phyloP scores from a whole-genome alignment of 768 basidiomycete genomes.

The Cyathus striatus region DNA sequence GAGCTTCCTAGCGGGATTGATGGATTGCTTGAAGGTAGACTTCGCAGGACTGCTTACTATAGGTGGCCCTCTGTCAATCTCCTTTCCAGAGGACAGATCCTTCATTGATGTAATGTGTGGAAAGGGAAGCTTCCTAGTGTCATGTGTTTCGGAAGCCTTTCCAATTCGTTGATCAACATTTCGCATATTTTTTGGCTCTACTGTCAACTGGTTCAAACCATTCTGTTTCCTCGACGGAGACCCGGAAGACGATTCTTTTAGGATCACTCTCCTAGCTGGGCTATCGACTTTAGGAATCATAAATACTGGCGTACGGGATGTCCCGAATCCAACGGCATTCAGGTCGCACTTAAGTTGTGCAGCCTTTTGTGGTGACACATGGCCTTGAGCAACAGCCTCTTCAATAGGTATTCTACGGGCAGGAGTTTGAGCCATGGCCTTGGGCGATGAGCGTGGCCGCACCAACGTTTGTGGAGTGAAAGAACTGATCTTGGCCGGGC shows the following conservation, averaged over 20 bases:
- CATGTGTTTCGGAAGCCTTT: too few species aligned
- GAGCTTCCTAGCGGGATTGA: conserved; percentile 10
- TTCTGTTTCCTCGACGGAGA: conserved; percentile 22
- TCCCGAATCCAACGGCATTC: conserved; percentile 7
- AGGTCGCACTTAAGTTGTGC: conserved; percentile 26
- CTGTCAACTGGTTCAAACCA: conserved; percentile 15
- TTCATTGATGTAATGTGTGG: too few species aligned
- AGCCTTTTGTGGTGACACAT: conserved; percentile 43
- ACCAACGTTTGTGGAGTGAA: too few species aligned
- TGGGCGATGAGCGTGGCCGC: too few species aligned
- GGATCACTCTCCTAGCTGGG: conserved; percentile 34
- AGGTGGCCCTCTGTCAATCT: too few species aligned
- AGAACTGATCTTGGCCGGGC: conserved; percentile 10
- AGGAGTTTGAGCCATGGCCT: conserved; percentile 48
- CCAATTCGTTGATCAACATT: too few species aligned
- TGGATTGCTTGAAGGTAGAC: too few species aligned
- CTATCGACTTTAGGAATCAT: conserved; percentile 28
- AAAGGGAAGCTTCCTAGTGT: too few species aligned
- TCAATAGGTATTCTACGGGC: conserved; percentile 59
- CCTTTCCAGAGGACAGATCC: too few species aligned
- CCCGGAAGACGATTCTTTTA: conserved; percentile 28
- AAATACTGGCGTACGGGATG: conserved; percentile 18
- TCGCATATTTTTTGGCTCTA: too few species aligned
- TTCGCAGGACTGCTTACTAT: too few species aligned
- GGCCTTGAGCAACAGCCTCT: conserved; percentile 44